A percentile compares a stretch with the other conserved stretches of the same genome.
These are phyloP conservation scores for Paramecium tetraurelia DNA, from an alignment of 73 alveolate species.

Conservation along the genomic window DNA sequence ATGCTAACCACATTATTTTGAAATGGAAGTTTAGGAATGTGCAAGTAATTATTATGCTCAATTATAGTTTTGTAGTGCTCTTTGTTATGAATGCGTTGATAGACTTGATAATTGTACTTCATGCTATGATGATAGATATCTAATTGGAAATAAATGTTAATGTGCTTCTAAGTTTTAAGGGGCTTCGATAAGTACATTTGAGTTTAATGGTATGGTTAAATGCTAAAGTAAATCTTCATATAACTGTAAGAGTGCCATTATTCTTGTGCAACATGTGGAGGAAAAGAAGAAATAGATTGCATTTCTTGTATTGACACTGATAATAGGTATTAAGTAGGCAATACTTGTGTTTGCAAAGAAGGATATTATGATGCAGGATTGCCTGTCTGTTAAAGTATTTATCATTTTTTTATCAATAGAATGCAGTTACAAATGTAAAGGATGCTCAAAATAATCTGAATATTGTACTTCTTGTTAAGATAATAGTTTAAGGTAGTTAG, in stretches of 20 bases:
- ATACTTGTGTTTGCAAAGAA: not conserved
- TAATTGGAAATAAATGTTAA: not conserved
- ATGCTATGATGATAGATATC: not conserved
- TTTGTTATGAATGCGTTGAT: not conserved
- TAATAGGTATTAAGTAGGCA: not conserved
- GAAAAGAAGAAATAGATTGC: not conserved
- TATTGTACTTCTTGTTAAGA: not conserved
- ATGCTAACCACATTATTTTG: not conserved
- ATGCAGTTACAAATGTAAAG: not conserved
- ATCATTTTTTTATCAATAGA: not conserved
- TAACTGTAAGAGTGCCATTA: not conserved
- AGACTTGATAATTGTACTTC: not conserved
- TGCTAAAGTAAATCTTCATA: not conserved
- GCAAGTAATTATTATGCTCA: not conserved
- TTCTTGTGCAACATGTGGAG: not conserved
- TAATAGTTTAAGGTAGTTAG: not conserved
- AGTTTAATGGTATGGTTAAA: not conserved
- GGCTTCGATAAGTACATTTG: not conserved
- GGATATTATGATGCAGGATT: conserved; percentile 3
- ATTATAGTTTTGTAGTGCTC: not conserved
- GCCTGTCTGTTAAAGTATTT: not conserved
- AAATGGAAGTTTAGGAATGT: not conserved
- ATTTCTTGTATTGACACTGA: not conserved
- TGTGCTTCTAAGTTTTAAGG: not conserved
- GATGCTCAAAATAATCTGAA: not conserved